Evolutionary conservation across 257 asterid genomes (phyloP).

Genomic region (Anisodus acutangulus): DNA sequence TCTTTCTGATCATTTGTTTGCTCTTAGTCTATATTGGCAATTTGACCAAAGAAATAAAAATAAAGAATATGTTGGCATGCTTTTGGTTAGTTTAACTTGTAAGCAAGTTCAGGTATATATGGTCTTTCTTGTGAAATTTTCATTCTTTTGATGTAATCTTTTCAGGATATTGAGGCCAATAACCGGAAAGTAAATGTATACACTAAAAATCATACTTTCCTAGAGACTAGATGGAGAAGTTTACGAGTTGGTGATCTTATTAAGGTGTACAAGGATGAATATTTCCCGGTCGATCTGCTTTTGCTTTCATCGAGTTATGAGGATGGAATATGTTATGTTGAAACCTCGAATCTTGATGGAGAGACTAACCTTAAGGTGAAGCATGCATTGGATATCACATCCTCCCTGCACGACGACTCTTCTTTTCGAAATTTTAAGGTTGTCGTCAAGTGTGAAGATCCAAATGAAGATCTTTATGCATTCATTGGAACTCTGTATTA

Average conservation of each 20-base stretch:
- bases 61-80: background rate
- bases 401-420: constrained; percentile 56
- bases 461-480: constrained; percentile 91
- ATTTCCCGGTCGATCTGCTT: constrained; percentile 86
- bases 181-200: constrained; percentile 72
- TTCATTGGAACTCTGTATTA: constrained; percentile 72
- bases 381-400: constrained; percentile 77
- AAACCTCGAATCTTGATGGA: constrained; percentile 91
- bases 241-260: constrained; percentile 88
- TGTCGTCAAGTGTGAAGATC: constrained; percentile 85
- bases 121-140: background rate
- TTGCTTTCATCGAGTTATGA: constrained; percentile 88
- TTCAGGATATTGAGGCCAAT: constrained; percentile 89
- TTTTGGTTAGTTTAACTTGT: background rate
- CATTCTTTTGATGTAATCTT: constrained; percentile 16
- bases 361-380: constrained; percentile 95
- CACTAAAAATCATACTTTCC: constrained; percentile 51
- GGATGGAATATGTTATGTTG: constrained; percentile 94
- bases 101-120: background rate
- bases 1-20: background rate
- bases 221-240: constrained; percentile 69
- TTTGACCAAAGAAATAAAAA: background rate
- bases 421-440: constrained; percentile 67
- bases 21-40: background rate
- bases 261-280: constrained; percentile 80